Conservation (phyloP, 73 alveolate species). For the Tetrahymena thermophila region DNA sequence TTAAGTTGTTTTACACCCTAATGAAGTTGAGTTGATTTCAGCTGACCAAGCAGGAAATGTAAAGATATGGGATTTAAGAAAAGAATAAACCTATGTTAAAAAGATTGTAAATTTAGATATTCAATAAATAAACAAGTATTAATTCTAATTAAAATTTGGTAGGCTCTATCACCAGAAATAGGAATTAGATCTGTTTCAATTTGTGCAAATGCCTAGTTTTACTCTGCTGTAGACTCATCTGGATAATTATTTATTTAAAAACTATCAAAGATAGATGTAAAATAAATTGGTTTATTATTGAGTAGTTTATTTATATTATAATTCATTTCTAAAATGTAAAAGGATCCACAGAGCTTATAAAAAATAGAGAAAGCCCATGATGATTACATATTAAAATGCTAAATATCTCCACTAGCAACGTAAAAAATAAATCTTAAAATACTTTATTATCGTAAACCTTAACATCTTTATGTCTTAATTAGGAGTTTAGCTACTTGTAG, state of each 20-base stretch:
- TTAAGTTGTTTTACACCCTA: constrained; percentile 9
- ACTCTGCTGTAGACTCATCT: constrained; percentile 20
- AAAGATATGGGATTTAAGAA: background rate
- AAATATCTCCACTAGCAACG: constrained; percentile 12
- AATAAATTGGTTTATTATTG: background rate
- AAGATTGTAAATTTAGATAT: background rate
- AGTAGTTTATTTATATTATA: background rate
- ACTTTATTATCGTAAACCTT: background rate
- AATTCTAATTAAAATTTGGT: background rate
- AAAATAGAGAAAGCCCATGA: constrained; percentile 19
- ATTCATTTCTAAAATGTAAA: background rate
- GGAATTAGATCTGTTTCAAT: constrained; percentile 11
- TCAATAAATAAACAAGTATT: background rate
- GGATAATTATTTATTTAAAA: background rate
- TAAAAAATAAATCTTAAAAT: background rate
- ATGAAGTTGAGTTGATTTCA: constrained; percentile 24
- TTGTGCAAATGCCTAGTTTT: constrained; percentile 10
- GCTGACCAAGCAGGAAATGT: constrained; percentile 19
- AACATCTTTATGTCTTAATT: background rate
- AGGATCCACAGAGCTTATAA: background rate
- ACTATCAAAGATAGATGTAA: background rate
- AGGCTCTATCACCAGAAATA: constrained; percentile 14
- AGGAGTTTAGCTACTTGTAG: constrained; percentile 18
- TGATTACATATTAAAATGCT: constrained; percentile 13
- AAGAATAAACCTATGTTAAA: background rate